These are phyloP conservation scores for Globisporangium carolinianum DNA, from an alignment of 352 stramenopile genomes.

Conservation along the genomic window DNA sequence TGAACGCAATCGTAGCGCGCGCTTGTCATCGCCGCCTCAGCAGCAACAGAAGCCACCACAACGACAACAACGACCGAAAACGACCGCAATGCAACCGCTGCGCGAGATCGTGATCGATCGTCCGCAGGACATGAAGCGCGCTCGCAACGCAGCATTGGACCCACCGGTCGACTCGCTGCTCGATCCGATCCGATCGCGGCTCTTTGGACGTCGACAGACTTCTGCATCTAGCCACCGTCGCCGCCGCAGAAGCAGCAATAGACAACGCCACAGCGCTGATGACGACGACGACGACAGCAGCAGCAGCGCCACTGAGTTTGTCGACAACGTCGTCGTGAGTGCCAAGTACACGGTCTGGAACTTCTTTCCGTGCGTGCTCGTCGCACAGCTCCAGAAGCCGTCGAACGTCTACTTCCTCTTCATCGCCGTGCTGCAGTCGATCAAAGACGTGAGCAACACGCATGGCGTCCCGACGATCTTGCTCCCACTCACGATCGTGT, in stretches of 20 bases:
- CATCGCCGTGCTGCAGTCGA: conserved; percentile 77
- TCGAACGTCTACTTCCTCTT: conserved; percentile 86
- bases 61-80: background rate
- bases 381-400: conserved; percentile 66
- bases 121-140: conserved; percentile 15
- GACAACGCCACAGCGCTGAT: background rate
- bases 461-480: conserved; percentile 76
- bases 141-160: conserved; percentile 10
- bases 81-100: conserved; percentile 3
- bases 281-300: background rate
- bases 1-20: no score
- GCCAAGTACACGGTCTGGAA: conserved; percentile 81
- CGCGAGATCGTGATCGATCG: conserved; percentile 44
- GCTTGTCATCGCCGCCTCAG: background rate
- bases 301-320: conserved; percentile 19
- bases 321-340: conserved; percentile 65
- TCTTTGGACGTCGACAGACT: conserved; percentile 4
- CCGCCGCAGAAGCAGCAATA: background rate
- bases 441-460: conserved; percentile 82
- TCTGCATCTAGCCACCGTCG: background rate
- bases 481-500: conserved; percentile 65
- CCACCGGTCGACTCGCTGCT: background rate
- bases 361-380: conserved; percentile 63
- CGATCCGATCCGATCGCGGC: conserved; percentile 1
- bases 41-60: no score